phyloP scores from a whole-genome alignment of 345 rosid species.

The Rhodamnia argentea region DNA sequence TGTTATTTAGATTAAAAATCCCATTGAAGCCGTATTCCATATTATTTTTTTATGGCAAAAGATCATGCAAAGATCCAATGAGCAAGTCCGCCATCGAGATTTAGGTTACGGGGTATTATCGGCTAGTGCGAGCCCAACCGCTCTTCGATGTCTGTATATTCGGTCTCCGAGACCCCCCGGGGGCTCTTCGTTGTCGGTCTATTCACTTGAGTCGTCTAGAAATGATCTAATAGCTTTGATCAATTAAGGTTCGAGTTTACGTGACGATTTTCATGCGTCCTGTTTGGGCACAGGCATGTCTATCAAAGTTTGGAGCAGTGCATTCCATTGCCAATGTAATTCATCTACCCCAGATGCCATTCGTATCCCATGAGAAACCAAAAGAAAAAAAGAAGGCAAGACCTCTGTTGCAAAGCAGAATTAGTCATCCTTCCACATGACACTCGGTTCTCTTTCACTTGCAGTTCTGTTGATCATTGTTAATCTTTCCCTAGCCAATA shows the following conservation, averaged over 20 bases:
- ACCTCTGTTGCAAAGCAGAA: background rate
- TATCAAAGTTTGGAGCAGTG: background rate
- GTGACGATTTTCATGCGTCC: background rate
- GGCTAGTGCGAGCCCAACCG: fast-evolving
- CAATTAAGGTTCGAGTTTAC: background rate
- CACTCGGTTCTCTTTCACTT: background rate
- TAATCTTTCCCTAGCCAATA: background rate
- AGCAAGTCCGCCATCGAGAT: background rate
- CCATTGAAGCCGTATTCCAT: background rate
- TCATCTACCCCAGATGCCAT: background rate
- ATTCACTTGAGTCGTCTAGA: background rate
- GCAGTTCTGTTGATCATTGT: background rate
- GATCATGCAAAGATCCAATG: background rate
- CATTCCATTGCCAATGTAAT: background rate
- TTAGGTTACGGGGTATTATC: background rate
- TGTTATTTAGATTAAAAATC: background rate
- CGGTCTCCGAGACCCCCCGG: background rate
- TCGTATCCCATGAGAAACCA: background rate
- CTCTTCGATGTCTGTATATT: background rate
- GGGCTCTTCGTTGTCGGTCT: background rate
- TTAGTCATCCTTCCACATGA: background rate
- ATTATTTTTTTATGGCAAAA: background rate
- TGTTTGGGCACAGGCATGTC: background rate
- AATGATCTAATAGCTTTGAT: background rate
- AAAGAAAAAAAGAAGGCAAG: background rate